phyloP scores from a whole-genome alignment of 176 grass and related monocot species.

The Calamus simplicifolius region DNA sequence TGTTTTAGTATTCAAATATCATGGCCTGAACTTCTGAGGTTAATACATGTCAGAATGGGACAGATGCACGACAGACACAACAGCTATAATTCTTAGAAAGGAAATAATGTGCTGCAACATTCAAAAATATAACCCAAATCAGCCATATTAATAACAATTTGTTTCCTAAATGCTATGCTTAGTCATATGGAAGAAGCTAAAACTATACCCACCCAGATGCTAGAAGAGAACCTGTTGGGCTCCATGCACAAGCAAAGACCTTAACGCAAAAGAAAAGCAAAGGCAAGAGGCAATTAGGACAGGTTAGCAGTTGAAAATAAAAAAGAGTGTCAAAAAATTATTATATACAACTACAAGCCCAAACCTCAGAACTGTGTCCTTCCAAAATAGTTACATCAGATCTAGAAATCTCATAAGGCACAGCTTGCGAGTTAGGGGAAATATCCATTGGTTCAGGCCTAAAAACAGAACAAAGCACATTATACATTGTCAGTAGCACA shows the following conservation, averaged over 20 bases:
- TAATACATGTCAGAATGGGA: no score
- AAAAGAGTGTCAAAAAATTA: conserved; percentile 6
- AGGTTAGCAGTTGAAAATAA: not conserved
- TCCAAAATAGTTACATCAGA: conserved; percentile 86
- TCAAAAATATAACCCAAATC: no score
- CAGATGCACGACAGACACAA: no score
- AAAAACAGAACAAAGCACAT: conserved; percentile 17
- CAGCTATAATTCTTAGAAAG: no score
- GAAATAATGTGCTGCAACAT: no score
- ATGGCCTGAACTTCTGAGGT: no score
- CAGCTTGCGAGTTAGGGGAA: conserved; percentile 18
- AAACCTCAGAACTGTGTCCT: conserved; percentile 92
- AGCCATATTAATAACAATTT: no score
- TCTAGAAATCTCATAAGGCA: conserved; percentile 63
- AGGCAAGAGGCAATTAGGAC: conserved; percentile 9
- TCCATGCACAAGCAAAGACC: conserved; percentile 99
- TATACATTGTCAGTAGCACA: not conserved
- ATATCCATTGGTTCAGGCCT: conserved; percentile 73
- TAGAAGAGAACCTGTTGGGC: conserved; percentile 90
- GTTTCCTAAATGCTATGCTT: not conserved
- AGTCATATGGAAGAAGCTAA: conserved; percentile 1
- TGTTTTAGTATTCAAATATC: no score
- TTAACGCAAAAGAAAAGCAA: conserved; percentile 35
- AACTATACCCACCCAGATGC: conserved; percentile 65
- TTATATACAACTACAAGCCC: not conserved